Evolutionary conservation across 2,329 filamentous ascomycete genomes (phyloP).

Genomic region (Fusarium pseudograminearum): DNA sequence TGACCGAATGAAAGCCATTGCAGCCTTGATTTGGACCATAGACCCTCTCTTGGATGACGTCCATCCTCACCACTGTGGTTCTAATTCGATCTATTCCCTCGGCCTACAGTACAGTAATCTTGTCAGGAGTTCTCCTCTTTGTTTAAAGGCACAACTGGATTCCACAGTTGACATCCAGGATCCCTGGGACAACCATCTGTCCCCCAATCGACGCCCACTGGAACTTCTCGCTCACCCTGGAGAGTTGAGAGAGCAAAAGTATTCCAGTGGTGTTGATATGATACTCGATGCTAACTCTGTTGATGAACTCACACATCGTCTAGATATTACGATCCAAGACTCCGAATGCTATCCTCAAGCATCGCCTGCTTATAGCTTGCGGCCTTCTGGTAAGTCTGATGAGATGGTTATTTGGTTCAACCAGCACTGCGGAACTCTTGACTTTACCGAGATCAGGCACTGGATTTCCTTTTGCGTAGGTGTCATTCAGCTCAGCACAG

Average conservation of each 20-base stretch:
- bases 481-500: slow-evolving; percentile 2
- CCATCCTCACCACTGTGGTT: slow-evolving; percentile 35
- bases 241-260: slow-evolving; percentile 12
- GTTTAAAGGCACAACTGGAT: slow-evolving; percentile 16
- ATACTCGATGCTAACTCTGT: slow-evolving; percentile 3
- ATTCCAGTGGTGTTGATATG: background rate
- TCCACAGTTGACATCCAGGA: slow-evolving; percentile 18
- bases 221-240: slow-evolving; percentile 25
- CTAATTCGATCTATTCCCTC: slow-evolving; percentile 27
- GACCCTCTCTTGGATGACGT: slow-evolving; percentile 30
- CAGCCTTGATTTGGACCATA: slow-evolving; percentile 29
- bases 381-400: background rate
- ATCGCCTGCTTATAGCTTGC: slow-evolving; percentile 31
- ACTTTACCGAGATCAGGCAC: slow-evolving; percentile 16
- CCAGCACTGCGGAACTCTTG: slow-evolving; percentile 37
- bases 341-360: background rate
- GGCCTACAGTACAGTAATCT: slow-evolving; percentile 39
- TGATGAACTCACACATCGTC: slow-evolving; percentile 10
- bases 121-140: background rate
- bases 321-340: slow-evolving; percentile 9
- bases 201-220: slow-evolving; percentile 18
- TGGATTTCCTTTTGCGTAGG: slow-evolving; percentile 29
- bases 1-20: slow-evolving; percentile 15
- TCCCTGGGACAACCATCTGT: slow-evolving; percentile 38
- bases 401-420: slow-evolving; percentile 24